A percentile compares a stretch with the other conserved stretches of the same genome.
Conservation (phyloP, 148 eudicot genomes). For the Euryodendron excelsum region DNA sequence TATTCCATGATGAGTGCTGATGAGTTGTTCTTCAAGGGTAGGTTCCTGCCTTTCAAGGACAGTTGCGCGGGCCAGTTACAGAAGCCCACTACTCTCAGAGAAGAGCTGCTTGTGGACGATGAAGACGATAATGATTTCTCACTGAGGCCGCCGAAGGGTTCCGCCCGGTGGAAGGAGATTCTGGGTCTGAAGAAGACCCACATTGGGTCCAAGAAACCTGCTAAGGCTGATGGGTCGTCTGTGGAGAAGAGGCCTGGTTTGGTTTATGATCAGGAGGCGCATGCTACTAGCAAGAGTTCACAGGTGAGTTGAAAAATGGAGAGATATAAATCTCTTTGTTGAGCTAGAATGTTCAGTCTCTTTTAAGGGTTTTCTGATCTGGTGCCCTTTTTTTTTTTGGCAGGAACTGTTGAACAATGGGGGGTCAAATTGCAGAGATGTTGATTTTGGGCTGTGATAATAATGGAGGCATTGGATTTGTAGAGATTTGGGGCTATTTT, state of each 20-base stretch:
- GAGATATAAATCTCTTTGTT: too few species aligned
- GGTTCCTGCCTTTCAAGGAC: constrained; percentile 64
- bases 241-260: constrained; percentile 14
- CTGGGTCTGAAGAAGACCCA: constrained; percentile 74
- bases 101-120: constrained; percentile 58
- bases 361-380: too few species aligned
- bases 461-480: constrained; percentile 14
- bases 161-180: constrained; percentile 70
- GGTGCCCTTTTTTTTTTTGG: background rate
- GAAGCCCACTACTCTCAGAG: constrained; percentile 50
- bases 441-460: constrained; percentile 44
- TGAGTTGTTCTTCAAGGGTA: constrained; percentile 74
- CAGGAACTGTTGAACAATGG: constrained; percentile 43
- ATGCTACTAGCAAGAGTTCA: constrained; percentile 12
- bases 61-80: constrained; percentile 18
- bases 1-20: constrained; percentile 71
- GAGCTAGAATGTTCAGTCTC: too few species aligned
- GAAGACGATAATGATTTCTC: constrained; percentile 37
- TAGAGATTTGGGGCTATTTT: constrained; percentile 11
- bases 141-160: constrained; percentile 55
- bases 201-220: constrained; percentile 61
- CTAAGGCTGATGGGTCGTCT: constrained; percentile 30
- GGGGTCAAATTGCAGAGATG: constrained; percentile 43
- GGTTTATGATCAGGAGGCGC: background rate
- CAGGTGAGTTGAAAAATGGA: constrained; percentile 23